Base-by-base conservation (phyloP, 1,139 yeast genomes). In the Neolecta irregularis region DNA sequence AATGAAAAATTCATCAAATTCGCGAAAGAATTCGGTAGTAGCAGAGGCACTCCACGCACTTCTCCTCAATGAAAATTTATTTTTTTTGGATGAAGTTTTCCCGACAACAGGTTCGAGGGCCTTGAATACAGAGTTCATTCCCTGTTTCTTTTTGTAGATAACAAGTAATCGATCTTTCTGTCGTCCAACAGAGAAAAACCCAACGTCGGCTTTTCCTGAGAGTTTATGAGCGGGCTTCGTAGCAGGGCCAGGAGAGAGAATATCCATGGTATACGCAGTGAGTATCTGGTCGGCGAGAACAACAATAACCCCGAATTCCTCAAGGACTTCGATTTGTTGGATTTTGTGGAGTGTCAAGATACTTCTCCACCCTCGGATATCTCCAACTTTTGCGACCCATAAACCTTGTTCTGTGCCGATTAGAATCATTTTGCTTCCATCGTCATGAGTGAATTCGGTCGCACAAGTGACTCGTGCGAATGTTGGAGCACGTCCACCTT, bases 81-180 rank as follows among this genome's bases (percentile, higher is more conserved):
- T 19, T 12, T 26, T 26, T 18, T 22, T 34, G 12, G 30, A 34
- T 17, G 22, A 33, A 19, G 35, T 29, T 29, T 33, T 35, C 9
- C 44, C 45, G 63, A 65, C 44, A 66, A 74, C 54, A 57, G 63
- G 64, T 42, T 60, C 64, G 11, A 56, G 41, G 3, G 57, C 55
- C 41, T 56, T 56, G 41, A 59, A 46, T 2, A 47, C 44, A 4
- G 57, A 52, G 3, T 47, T 48, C 11, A 38, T 41, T 31, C 48
- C 41, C 12, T 50, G 51, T 3, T 30, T 28, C 20, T 36, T 36
- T 33, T 36, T 36, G 33, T 32, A 63, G 51, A 72, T 62, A 39
- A 71, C 52, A 64, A 78, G 60, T 17, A 69, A 57, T 37, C 77
- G 63, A 47, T 70, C 68, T 50, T 72, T 60, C 54, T 77, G 69